Evolutionary conservation across 202 grass and related monocot genomes (phyloP), one percentile per base, ranked within the genome.

Genomic region (Setaria italica): DNA sequence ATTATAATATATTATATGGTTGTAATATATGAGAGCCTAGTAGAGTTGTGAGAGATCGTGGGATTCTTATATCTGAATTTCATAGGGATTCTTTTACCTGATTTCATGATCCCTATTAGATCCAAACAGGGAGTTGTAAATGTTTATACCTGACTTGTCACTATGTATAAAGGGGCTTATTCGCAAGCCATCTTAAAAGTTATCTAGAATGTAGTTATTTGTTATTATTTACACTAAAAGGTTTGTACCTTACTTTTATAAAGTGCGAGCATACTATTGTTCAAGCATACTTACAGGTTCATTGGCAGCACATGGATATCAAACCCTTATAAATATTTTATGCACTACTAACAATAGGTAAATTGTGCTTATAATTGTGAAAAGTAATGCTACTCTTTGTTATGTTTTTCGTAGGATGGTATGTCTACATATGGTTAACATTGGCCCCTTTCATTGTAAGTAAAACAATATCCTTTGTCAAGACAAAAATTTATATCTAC

Each of bases 341-440:
- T 21, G 6, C 43, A 4, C 57, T 60, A 60, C 9, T 60, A 11
- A 62, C 21, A 30, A 62, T 62, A 21, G 10, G 58, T 62, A 62
- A 21, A 30, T 62, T 30, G 21, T 62, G 3, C 21, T 60, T 25
- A 25, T 32, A 29, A 13, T 62, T 29, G 2, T 65, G 11, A 65
- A 70, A 4, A 47, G 11, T 80, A 33, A 78, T 51, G n/a, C 11
- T 1, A 9, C 11, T 39, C 0, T 25, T 25, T 69, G 69, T 74
- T 0, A 6, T 21, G 25, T 78, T 35, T 76, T 50, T 50, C 4
- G 12, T 59, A 93, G 95, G 95, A 48, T 98, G 95, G 95, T 66
- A 95, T 62, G 51, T 91, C 37, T 98, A 98, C 56, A 63, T 92
- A 58, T 98, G 90, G 89, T 80, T 95, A 67, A 87, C 89, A 4